These are phyloP conservation scores for Phytopythium chamaehyphon DNA, from an alignment of 352 stramenopile genomes.

Conservation along the genomic window DNA sequence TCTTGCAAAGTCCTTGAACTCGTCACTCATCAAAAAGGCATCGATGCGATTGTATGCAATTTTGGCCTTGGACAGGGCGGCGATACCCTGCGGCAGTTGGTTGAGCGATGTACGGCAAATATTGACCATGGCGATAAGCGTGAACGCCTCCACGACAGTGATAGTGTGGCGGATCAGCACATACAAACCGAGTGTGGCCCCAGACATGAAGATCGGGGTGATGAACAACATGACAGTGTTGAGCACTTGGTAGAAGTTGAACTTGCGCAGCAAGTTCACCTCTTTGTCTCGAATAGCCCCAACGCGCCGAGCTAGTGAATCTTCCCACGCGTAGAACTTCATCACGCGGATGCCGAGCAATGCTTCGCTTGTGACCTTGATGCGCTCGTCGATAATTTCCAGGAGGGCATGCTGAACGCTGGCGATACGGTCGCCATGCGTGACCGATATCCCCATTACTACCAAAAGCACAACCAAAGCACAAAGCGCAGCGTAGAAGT, in stretches of 20 bases:
- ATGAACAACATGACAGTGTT: constrained; percentile 40
- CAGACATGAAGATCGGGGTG: constrained; percentile 26
- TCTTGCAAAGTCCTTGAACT: background rate
- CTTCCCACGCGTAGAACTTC: constrained; percentile 88
- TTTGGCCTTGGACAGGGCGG: constrained; percentile 22
- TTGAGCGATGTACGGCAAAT: constrained; percentile 23
- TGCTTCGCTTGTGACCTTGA: constrained; percentile 92
- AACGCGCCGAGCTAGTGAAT: constrained; percentile 28
- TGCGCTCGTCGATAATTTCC: constrained; percentile 58
- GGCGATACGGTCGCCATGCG: constrained; percentile 14
- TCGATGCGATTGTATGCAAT: constrained; percentile 24
- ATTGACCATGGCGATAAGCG: constrained; percentile 28
- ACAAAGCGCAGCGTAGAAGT: constrained; percentile 11
- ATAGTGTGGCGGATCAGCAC: constrained; percentile 21
- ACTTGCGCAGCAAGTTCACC: constrained; percentile 29
- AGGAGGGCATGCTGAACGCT: constrained; percentile 17
- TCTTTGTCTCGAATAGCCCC: constrained; percentile 38
- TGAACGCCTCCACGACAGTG: constrained; percentile 23
- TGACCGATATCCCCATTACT: constrained; percentile 15
- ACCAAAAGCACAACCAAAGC: constrained; percentile 10
- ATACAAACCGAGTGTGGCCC: constrained; percentile 17
- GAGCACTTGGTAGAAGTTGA: constrained; percentile 30
- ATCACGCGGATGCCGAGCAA: constrained; percentile 86
- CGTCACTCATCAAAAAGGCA: constrained; percentile 18
- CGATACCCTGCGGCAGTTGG: constrained; percentile 15